Percentiles rank a stretch among this genome's conserved stretches.
Evolutionary conservation across 768 basidiomycete genomes (phyloP).

Genomic region (Auricularia auricula-judae): DNA sequence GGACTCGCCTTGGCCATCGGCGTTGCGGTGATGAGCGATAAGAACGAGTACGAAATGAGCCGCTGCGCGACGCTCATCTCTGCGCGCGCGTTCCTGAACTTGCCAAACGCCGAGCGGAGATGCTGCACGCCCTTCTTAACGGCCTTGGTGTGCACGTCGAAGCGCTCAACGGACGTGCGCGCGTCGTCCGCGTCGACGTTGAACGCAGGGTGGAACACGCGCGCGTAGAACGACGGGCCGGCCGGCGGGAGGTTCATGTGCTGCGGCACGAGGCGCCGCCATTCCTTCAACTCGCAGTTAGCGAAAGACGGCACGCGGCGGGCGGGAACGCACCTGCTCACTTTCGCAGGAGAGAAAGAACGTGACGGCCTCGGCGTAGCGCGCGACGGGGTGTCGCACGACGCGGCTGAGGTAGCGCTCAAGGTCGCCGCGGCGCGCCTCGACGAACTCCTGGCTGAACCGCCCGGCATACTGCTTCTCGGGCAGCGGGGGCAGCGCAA

Average conservation of each 20-base stretch:
- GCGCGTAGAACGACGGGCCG: constrained; percentile 68
- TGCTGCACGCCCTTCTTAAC: constrained; percentile 61
- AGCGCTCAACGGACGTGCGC: constrained; percentile 42
- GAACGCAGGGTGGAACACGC: constrained; percentile 76
- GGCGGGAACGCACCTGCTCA: constrained; percentile 44
- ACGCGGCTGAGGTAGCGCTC: constrained; percentile 66
- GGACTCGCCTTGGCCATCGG: constrained; percentile 37
- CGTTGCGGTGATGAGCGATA: constrained; percentile 66
- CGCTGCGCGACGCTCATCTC: constrained; percentile 75
- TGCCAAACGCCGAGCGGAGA: constrained; percentile 50
- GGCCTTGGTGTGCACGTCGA: constrained; percentile 53
- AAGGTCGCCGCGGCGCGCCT: constrained; percentile 69
- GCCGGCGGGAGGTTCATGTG: constrained; percentile 51
- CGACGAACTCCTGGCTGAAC: constrained; percentile 73
- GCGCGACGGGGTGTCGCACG: constrained; percentile 62
- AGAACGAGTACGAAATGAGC: constrained; percentile 56
- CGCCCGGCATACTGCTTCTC: constrained; percentile 78
- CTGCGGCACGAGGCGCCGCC: constrained; percentile 51
- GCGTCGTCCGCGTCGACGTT: constrained; percentile 73
- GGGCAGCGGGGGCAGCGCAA: constrained; percentile 71
- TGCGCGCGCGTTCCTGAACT: constrained; percentile 53
- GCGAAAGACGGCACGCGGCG: neutral
- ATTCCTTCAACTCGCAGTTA: constrained; percentile 39
- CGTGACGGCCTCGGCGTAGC: constrained; percentile 69
- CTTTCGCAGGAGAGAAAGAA: constrained; percentile 72